phyloP scores from a whole-genome alignment of 495 filamentous ascomycete species.

The Trichoderma asperelloides region DNA sequence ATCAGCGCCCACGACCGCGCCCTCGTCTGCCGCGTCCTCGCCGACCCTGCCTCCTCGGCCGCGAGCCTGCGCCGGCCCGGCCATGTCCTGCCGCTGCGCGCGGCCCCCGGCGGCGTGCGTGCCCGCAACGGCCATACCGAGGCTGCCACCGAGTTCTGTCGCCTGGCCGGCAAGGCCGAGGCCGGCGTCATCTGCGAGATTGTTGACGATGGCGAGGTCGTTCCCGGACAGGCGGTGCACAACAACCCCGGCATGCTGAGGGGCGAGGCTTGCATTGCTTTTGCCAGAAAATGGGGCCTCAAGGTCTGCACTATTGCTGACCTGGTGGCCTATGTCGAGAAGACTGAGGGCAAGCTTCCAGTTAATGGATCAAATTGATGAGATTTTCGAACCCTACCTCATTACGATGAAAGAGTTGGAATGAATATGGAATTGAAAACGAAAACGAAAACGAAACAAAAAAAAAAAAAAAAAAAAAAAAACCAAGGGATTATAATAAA shows the following conservation, averaged over 20 bases:
- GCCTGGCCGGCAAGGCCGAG: conserved; percentile 61
- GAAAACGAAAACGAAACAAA: background rate
- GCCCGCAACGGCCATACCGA: conserved; percentile 83
- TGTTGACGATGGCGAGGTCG: conserved; percentile 66
- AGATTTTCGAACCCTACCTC: too few relatives aligned
- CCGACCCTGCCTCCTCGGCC: conserved; percentile 48
- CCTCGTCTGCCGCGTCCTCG: conserved; percentile 70
- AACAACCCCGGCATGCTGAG: conserved; percentile 80
- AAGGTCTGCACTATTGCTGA: conserved; percentile 94
- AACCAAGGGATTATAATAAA: background rate
- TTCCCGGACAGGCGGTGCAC: conserved; percentile 44
- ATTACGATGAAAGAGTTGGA: background rate
- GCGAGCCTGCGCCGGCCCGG: conserved; percentile 72
- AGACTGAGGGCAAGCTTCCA: conserved; percentile 43
- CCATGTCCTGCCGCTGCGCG: conserved; percentile 81
- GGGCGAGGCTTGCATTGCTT: conserved; percentile 78
- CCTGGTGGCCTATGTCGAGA: conserved; percentile 71
- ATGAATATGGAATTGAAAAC: background rate
- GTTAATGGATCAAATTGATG: conserved; percentile 27
- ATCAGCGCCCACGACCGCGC: conserved; percentile 85
- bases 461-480: background rate
- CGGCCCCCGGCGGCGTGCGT: conserved; percentile 69
- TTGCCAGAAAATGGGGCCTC: conserved; percentile 81
- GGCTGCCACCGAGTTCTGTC: conserved; percentile 81
- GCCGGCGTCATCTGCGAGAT: conserved; percentile 82